Evolutionary conservation across 257 asterid species (phyloP).

Genomic region (Dorcoceras hygrometricum): DNA sequence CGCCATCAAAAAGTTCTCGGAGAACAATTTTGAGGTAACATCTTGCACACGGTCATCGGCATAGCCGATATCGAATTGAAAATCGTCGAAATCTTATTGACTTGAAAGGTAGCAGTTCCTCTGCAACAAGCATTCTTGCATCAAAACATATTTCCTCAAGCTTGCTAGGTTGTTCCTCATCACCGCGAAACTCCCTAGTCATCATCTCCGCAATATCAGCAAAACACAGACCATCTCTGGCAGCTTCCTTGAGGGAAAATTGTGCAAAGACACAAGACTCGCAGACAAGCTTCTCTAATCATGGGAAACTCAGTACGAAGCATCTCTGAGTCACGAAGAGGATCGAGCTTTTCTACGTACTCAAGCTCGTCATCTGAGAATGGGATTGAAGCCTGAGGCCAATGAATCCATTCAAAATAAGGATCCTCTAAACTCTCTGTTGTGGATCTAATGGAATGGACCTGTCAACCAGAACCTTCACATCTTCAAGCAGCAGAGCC

Average conservation of each 20-base stretch:
- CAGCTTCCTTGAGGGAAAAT: slow-evolving; percentile 84
- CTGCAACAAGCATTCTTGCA: slow-evolving; percentile 61
- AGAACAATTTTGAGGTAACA: slow-evolving; percentile 29
- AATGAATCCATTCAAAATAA: slow-evolving; percentile 95
- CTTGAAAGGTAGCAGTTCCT: slow-evolving; percentile 49
- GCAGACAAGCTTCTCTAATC: slow-evolving; percentile 92
- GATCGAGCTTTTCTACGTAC: slow-evolving; percentile 71
- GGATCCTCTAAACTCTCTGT: slow-evolving; percentile 95
- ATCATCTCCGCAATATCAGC: slow-evolving; percentile 98
- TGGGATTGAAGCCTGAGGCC: slow-evolving; percentile 97
- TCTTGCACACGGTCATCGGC: slow-evolving; percentile 48
- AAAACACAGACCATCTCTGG: slow-evolving; percentile 72
- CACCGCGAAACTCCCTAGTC: slow-evolving; percentile 80
- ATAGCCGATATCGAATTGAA: slow-evolving; percentile 68
- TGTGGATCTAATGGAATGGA: too few relatives aligned
- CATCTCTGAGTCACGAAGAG: slow-evolving; percentile 68
- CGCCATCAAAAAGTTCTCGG: slow-evolving; percentile 31
- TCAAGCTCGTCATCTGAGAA: slow-evolving; percentile 96
- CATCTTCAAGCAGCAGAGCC: too few relatives aligned
- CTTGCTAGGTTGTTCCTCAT: slow-evolving; percentile 95
- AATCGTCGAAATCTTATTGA: slow-evolving; percentile 47
- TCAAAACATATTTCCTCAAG: slow-evolving; percentile 83
- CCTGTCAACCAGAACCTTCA: too few relatives aligned
- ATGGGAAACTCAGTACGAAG: slow-evolving; percentile 75
- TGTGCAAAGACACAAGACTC: slow-evolving; percentile 71